Evolutionary conservation across 805 yeast species (phyloP), one percentile per base, ranked within the genome.

Genomic region (Pichia californica): DNA sequence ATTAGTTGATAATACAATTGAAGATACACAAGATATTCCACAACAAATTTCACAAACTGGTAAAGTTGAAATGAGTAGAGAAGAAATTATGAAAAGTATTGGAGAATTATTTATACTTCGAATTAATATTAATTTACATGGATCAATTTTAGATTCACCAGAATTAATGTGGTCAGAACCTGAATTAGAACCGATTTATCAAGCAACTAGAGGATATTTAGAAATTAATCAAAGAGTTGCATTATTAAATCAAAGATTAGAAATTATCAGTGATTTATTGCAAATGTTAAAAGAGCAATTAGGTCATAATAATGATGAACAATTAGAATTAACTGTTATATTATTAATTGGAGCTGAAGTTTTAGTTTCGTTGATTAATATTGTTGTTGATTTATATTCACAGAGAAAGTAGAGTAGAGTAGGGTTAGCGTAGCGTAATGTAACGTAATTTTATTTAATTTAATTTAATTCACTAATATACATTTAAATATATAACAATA

Each of bases 151-250:
- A 48, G 99, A 93, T 61, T 86, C 96, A 2, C 99, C 99, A 1
- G 99, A 93, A 62, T 76, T 93, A 46, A 88, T 93, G 96, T 93
- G 99, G 99, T 80, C 97, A 0, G 98, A 93, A 61, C 99, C 99
- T 2, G 96, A 89, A 57, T 70, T 93, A 48, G 99, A 93, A 60
- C 99, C 99, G 1, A 88, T 91, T 41, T 93, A 93, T 64, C 97
- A 89, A 62, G 97, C 98, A 0, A 88, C 95, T 2, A 77, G 98
- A 61, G 96, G 97, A 1, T 91, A 91, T 62, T 64, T 93, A 49
- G 99, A 93, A 58, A 93, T 93, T 54, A 89, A 89, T 59, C 98
- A 91, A 64, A 70, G 99, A 38, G 98, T 91, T 0, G 82, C 88
- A 21, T 68, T 93, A 44, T 68, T 93, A 42, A 93, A 93, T 59